phyloP scores from a whole-genome alignment of 2,329 filamentous ascomycete genomes.

The Neocucurbitaria cava region DNA sequence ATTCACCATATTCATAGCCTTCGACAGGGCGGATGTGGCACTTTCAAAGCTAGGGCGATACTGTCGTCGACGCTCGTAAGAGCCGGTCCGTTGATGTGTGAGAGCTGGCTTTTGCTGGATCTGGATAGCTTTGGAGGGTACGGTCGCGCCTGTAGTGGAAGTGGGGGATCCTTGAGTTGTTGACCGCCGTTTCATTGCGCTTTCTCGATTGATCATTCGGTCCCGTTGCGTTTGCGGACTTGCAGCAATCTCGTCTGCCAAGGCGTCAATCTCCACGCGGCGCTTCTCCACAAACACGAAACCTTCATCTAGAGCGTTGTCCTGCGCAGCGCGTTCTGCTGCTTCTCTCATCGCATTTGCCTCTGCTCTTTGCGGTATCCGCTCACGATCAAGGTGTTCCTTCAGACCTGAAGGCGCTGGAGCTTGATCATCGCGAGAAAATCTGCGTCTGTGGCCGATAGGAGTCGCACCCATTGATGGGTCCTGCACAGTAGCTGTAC shows the following conservation, averaged over 20 bases:
- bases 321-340: constrained; percentile 75
- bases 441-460: constrained; percentile 67
- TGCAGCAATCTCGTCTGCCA: constrained; percentile 92
- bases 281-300: constrained; percentile 96
- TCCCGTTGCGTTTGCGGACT: constrained; percentile 68
- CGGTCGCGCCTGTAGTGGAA: constrained; percentile 72
- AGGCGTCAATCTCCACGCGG: constrained; percentile 94
- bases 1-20: constrained; percentile 93
- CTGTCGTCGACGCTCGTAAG: constrained; percentile 79
- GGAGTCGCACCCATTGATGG: constrained; percentile 42
- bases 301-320: constrained; percentile 88
- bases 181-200: constrained; percentile 73
- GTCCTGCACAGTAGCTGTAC: constrained; percentile 47
- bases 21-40: constrained; percentile 89
- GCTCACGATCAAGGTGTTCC: constrained; percentile 54
- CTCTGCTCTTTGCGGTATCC: constrained; percentile 49
- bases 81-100: constrained; percentile 74
- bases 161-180: constrained; percentile 78
- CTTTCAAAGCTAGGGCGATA: constrained; percentile 77
- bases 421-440: constrained; percentile 56
- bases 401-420: constrained; percentile 57
- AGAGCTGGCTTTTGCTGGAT: constrained; percentile 70
- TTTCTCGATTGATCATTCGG: constrained; percentile 60
- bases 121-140: constrained; percentile 76
- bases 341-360: constrained; percentile 53